Conservation (phyloP, 768 basidiomycete species). For the Mycena chlorophos region DNA sequence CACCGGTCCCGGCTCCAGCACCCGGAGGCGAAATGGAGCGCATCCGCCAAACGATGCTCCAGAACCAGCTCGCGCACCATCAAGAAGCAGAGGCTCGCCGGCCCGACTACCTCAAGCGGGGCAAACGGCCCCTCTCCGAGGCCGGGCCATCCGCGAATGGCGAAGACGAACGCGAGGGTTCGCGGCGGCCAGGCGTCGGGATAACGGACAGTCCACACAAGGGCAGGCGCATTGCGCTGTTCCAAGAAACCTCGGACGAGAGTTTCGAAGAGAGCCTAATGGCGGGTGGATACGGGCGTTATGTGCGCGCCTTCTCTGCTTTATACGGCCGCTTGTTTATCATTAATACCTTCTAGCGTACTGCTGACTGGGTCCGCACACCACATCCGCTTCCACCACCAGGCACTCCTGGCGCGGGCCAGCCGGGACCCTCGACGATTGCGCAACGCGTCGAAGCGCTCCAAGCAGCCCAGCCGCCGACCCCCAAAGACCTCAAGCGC, state of each 20-base stretch:
- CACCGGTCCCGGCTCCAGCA: slow-evolving; percentile 26
- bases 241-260: slow-evolving; percentile 81
- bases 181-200: slow-evolving; percentile 44
- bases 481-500: slow-evolving; percentile 67
- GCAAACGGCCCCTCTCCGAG: slow-evolving; percentile 49
- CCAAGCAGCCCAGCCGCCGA: slow-evolving; percentile 38
- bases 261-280: slow-evolving; percentile 84
- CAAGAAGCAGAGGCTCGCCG: slow-evolving; percentile 62
- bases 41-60: slow-evolving; percentile 53
- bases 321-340: slow-evolving; percentile 8
- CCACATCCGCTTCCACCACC: slow-evolving; percentile 44
- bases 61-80: slow-evolving; percentile 49
- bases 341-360: slow-evolving; percentile 38
- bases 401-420: slow-evolving; percentile 35
- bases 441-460: slow-evolving; percentile 42
- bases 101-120: slow-evolving; percentile 71
- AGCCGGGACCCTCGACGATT: slow-evolving; percentile 45
- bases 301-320: slow-evolving; percentile 46
- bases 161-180: slow-evolving; percentile 37
- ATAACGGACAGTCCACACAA: slow-evolving; percentile 71
- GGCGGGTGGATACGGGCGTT: slow-evolving; percentile 78
- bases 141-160: slow-evolving; percentile 37
- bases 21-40: slow-evolving; percentile 60
- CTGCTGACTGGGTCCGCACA: slow-evolving; percentile 62
- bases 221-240: slow-evolving; percentile 71